These are phyloP conservation scores for Phytophthora brassicae DNA, from an alignment of 352 stramenopile genomes.

Conservation along the genomic window DNA sequence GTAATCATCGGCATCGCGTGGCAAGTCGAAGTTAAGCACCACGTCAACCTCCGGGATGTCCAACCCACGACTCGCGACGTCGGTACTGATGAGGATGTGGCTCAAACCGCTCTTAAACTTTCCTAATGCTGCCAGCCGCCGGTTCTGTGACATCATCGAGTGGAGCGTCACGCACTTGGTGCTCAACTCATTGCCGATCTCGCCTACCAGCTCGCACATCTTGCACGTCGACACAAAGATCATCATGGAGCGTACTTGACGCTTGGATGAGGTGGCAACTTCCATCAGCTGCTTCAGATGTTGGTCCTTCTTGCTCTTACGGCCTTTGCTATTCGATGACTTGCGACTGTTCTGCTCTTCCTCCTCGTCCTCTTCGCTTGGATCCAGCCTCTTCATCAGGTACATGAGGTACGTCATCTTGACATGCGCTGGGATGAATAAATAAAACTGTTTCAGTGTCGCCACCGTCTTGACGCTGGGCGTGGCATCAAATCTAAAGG, in stretches of 20 bases:
- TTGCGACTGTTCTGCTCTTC: constrained; percentile 46
- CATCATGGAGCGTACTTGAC: constrained; percentile 86
- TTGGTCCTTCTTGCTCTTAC: constrained; percentile 42
- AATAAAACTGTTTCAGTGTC: constrained; percentile 96
- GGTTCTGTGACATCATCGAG: constrained; percentile 94
- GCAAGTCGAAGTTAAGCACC: constrained; percentile 98
- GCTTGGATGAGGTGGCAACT: constrained; percentile 23
- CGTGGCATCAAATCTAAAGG: constrained; percentile 76
- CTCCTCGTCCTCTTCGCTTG: constrained; percentile 61
- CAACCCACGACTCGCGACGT: constrained; percentile 96
- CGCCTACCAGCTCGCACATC: constrained; percentile 92
- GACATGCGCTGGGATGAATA: constrained; percentile 97
- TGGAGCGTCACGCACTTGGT: constrained; percentile 95
- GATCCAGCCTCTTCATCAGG: constrained; percentile 70
- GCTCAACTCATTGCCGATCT: constrained; percentile 92
- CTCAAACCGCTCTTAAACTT: constrained; percentile 96
- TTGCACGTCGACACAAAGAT: constrained; percentile 98
- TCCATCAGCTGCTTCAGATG: constrained; percentile 29
- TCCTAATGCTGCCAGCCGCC: constrained; percentile 92
- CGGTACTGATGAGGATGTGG: constrained; percentile 95
- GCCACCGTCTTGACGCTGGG: constrained; percentile 88
- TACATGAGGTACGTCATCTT: constrained; percentile 96
- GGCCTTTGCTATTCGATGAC: constrained; percentile 15
- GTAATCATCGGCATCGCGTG: constrained; percentile 95
- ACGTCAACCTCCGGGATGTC: constrained; percentile 97